Evolutionary conservation across 2,329 filamentous ascomycete genomes (phyloP).

Genomic region (Nothopassalora personata): DNA sequence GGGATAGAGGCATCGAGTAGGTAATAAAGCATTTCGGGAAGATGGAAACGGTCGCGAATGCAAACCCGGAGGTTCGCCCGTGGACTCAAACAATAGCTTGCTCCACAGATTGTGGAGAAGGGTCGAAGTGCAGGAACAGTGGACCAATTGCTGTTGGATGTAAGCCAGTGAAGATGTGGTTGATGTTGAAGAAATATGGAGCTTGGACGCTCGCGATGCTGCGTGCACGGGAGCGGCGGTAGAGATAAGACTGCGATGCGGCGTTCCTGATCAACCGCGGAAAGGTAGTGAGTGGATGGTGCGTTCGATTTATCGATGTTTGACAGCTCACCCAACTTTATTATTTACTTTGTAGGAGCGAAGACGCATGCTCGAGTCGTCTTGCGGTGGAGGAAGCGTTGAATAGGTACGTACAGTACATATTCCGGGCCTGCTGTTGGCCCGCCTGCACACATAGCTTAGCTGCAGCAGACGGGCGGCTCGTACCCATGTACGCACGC

Average conservation of each 20-base stretch:
- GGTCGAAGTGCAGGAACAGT: background rate
- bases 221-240: background rate
- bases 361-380: background rate
- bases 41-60: background rate
- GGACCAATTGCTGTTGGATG: background rate
- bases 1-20: background rate
- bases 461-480: background rate
- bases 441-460: background rate
- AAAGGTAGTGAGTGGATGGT: background rate
- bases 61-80: background rate
- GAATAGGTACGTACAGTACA: constrained; percentile 3
- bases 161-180: background rate
- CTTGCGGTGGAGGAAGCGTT: constrained; percentile 1
- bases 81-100: background rate
- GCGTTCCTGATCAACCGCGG: background rate
- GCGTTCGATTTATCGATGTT: background rate
- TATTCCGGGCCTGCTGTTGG: background rate
- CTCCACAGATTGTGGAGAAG: constrained; percentile 2
- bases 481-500: background rate
- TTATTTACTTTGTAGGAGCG: background rate
- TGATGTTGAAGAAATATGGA: constrained; percentile 5
- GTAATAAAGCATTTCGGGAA: background rate
- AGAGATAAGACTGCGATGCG: background rate
- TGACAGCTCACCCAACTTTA: background rate
- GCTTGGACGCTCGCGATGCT: background rate